Base-by-base conservation (phyloP, 139 green algal genomes). In the Ulvella scutata region DNA sequence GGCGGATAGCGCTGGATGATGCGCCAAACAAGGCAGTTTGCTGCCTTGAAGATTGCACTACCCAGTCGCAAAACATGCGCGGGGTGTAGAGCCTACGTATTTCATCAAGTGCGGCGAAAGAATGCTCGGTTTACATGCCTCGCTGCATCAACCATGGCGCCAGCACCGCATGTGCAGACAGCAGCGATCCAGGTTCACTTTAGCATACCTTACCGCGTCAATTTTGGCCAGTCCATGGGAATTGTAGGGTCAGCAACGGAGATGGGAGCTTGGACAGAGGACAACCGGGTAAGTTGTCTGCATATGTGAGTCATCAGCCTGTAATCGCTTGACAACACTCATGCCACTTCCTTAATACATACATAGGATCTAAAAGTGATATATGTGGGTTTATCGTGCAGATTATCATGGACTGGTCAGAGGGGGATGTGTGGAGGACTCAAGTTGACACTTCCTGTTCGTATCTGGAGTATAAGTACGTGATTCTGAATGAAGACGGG, bases 401-500 rank as follows among this genome's bases (percentile, higher is more conserved):
- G 51, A 26, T 67, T 67, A n/a, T 26, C 13, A 67, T 81, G 35
- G 76, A 72, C 13, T 81, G 77, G 77, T 38, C 44, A n/a, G 73
- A 81, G 60, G 77, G 77, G 10, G 33, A 81, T 39, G 40, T 78
- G 3, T 81, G 77, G 77, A 61, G 73, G 37, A 34, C 61, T 6
- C 34, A 33, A 20, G 74, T 78, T 21, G 73, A 78, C 34, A 35
- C 43, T 37, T 37, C 37, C 62, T 74, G 77, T 39, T 72, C 77
- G 33, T 7, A 51, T 21, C 44, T 80, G 3, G 44, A 80, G 77
- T 81, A 81, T 73, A 81, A 81, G 33, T 81, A 78, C 35, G 38
- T 81, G 1, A 43, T 81, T 7, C 33, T n/a, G 28, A 62, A 74
- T n/a, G 9, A 43, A 17, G 73, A 76, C 26, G 73, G 43, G 23